Percentiles rank a stretch among this genome's conserved stretches.
phyloP scores from a whole-genome alignment of 306 rosid species.

The Coriaria nepalensis region DNA sequence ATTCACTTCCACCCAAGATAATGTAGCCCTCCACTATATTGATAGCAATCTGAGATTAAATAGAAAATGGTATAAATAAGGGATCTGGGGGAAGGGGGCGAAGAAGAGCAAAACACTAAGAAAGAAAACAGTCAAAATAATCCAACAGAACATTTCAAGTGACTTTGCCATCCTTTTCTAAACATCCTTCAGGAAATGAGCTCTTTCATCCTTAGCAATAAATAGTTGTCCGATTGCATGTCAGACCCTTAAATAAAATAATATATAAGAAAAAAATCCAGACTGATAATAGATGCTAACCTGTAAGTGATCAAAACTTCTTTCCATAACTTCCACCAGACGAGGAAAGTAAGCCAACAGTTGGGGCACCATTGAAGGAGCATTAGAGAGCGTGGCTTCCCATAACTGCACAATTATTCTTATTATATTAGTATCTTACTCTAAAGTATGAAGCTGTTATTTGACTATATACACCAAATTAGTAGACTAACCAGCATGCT shows the following conservation, averaged over 20 bases:
- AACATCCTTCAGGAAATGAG: no score
- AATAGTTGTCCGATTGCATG: no score
- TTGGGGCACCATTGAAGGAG: conserved; percentile 89
- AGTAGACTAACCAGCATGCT: conserved; percentile 76
- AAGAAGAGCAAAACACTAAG: no score
- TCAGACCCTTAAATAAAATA: no score
- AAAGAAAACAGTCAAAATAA: no score
- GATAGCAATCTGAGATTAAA: conserved; percentile 57
- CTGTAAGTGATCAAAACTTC: conserved; percentile 91
- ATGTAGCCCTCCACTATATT: conserved; percentile 77
- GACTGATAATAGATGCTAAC: no score
- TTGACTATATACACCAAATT: conserved; percentile 10
- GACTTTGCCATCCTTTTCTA: no score
- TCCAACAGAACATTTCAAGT: conserved; percentile 6
- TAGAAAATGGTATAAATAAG: conserved; percentile 9
- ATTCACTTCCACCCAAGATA: conserved; percentile 74
- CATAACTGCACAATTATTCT: conserved; percentile 57
- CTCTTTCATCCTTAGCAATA: no score
- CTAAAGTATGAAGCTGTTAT: background rate
- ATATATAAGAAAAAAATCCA: no score
- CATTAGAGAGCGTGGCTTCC: conserved; percentile 93
- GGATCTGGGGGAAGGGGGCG: background rate
- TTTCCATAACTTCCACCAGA: conserved; percentile 69
- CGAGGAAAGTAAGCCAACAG: conserved; percentile 62
- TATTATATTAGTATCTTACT: conserved; percentile 1